A percentile compares a stretch with the other conserved stretches of the same genome.
Conservation (phyloP, 441 rosid genomes). For the Syzygium malaccense region DNA sequence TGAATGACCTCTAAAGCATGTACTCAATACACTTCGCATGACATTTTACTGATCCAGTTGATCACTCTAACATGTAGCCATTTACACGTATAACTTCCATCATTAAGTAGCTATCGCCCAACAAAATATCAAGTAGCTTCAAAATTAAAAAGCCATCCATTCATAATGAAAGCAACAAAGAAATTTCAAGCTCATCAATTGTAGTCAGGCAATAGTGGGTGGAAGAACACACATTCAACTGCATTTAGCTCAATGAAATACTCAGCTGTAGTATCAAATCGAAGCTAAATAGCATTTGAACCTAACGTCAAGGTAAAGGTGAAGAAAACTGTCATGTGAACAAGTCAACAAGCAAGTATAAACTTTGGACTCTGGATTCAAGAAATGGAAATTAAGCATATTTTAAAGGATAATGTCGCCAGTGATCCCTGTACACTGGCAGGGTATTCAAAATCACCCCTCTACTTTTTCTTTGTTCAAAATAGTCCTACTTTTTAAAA, state of each 20-base stretch:
- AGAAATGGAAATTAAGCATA: neutral
- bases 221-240: neutral
- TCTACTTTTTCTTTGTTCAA: neutral
- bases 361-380: neutral
- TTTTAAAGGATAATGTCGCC: neutral
- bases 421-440: neutral
- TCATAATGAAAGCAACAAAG: neutral
- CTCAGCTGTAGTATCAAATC: neutral
- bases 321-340: neutral
- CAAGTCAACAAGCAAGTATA: neutral
- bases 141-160: neutral
- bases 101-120: neutral
- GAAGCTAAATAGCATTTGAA: neutral
- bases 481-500: neutral
- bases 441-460: neutral
- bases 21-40: neutral
- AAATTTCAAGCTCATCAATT: neutral
- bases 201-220: neutral
- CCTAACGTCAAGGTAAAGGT: neutral
- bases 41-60: neutral
- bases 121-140: neutral
- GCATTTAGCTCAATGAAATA: neutral
- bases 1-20: neutral
- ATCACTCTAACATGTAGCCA: neutral
- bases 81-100: neutral